These are phyloP conservation scores for Ambrosia artemisiifolia DNA, from an alignment of 129 eudicot genomes.

Conservation along the genomic window DNA sequence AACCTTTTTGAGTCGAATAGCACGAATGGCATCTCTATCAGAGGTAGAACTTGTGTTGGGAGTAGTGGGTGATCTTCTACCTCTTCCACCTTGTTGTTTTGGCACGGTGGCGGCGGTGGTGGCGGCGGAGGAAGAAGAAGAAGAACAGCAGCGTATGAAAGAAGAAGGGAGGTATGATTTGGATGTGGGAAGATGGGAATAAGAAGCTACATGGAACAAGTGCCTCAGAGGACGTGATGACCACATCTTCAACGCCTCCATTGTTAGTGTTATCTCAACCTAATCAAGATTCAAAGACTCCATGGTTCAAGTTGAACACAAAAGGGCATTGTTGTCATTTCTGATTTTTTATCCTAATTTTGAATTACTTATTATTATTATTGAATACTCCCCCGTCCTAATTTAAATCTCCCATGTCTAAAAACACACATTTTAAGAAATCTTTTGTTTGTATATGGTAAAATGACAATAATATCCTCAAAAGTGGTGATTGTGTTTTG, in stretches of 20 bases:
- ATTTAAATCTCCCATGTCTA: too few species aligned
- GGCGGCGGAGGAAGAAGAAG: conserved; percentile 32
- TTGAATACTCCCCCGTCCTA: too few species aligned
- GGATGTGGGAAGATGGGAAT: conserved; percentile 23
- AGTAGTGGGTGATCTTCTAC: conserved; percentile 44
- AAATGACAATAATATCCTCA: too few species aligned
- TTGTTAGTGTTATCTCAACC: conserved; percentile 21
- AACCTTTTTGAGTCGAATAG: conserved; percentile 85
- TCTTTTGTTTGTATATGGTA: too few species aligned
- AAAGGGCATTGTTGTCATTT: conserved; percentile 6
- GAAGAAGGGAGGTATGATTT: conserved; percentile 15
- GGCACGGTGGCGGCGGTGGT: conserved; percentile 31
- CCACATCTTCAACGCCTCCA: conserved; percentile 60
- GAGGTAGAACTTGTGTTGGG: conserved; percentile 52
- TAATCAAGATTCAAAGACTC: background rate
- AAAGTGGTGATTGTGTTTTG: too few species aligned
- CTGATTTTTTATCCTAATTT: background rate
- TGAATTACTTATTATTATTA: too few species aligned
- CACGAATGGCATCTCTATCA: conserved; percentile 87
- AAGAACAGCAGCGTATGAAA: conserved; percentile 51
- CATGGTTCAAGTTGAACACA: background rate
- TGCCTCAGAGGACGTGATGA: conserved; percentile 47
- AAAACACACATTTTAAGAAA: too few species aligned
- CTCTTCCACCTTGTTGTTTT: conserved; percentile 36
- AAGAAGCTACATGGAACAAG: conserved; percentile 44